These are phyloP conservation scores for Pascua guehoae DNA, from an alignment of 1,284 basidiomycete species.

Conservation along the genomic window DNA sequence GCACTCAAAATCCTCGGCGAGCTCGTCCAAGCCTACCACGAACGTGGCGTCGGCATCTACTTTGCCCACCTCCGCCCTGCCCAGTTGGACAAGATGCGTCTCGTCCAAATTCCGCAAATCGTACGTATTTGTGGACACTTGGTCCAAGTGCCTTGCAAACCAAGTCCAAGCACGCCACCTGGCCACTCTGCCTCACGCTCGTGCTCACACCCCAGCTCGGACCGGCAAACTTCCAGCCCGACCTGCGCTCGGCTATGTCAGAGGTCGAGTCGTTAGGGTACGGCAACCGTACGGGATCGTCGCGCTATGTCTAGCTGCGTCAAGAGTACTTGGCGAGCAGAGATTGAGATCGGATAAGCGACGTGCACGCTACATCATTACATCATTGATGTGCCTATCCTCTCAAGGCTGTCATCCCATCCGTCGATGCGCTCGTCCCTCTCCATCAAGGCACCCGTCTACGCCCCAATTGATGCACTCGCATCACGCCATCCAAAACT, in stretches of 20 bases:
- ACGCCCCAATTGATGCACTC: neutral
- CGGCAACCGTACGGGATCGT: constrained; percentile 17
- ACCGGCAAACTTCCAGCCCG: constrained; percentile 65
- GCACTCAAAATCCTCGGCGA: constrained; percentile 83
- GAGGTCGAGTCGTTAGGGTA: constrained; percentile 44
- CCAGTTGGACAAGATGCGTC: constrained; percentile 58
- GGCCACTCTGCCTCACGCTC: too few relatives aligned
- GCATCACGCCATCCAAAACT: neutral
- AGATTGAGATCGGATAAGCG: neutral
- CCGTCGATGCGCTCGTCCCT: neutral
- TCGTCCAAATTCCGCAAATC: constrained; percentile 41
- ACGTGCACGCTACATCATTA: neutral
- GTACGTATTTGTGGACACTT: constrained; percentile 19
- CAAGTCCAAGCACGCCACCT: neutral
- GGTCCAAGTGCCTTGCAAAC: neutral
- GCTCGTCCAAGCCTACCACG: constrained; percentile 67
- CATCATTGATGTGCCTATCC: neutral
- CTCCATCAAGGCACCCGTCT: neutral
- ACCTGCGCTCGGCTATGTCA: constrained; percentile 53
- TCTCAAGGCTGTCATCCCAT: neutral
- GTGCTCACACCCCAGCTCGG: constrained; percentile 56
- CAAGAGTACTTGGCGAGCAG: too few relatives aligned
- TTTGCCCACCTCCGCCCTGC: constrained; percentile 68
- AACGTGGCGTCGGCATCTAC: constrained; percentile 67
- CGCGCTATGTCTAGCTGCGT: neutral